These are phyloP conservation scores for Cantharellus cinnabarinus DNA, from an alignment of 768 basidiomycete species.

Conservation along the genomic window DNA sequence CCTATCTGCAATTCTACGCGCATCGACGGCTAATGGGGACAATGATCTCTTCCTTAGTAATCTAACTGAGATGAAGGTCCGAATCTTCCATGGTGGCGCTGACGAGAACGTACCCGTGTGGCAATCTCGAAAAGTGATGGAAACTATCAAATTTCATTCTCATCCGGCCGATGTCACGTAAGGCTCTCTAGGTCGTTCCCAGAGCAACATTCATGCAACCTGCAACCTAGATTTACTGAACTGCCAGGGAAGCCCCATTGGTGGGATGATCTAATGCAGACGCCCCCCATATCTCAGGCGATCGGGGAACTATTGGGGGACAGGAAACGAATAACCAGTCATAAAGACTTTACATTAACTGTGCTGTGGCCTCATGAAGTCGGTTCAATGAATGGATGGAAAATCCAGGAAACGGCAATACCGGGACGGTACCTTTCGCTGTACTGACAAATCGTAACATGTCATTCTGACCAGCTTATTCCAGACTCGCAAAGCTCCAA, in stretches of 20 bases:
- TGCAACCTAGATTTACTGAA: constrained; percentile 1
- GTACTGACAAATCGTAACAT: not conserved
- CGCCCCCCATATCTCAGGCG: not conserved
- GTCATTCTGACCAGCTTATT: not conserved
- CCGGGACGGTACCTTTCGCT: constrained; percentile 4
- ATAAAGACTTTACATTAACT: constrained; percentile 4
- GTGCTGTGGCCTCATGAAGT: constrained; percentile 7
- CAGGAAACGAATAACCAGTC: not conserved
- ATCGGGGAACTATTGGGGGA: not conserved
- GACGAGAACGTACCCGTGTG: constrained; percentile 81
- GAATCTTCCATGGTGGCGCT: constrained; percentile 61
- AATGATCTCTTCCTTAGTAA: constrained; percentile 77
- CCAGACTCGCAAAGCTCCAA: constrained; percentile 1
- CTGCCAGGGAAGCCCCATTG: constrained; percentile 6
- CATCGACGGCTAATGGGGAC: constrained; percentile 62
- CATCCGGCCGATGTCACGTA: constrained; percentile 33
- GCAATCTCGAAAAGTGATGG: constrained; percentile 53
- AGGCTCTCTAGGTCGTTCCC: constrained; percentile 9
- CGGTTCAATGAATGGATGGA: constrained; percentile 6
- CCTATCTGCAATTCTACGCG: constrained; percentile 49
- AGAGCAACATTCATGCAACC: not conserved
- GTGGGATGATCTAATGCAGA: constrained; percentile 5
- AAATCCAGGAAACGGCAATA: not conserved
- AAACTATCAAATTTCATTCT: constrained; percentile 38
- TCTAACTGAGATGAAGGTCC: constrained; percentile 40